These are phyloP conservation scores for Tetrahymena malaccensis DNA, from an alignment of 73 alveolate genomes.

Conservation along the genomic window DNA sequence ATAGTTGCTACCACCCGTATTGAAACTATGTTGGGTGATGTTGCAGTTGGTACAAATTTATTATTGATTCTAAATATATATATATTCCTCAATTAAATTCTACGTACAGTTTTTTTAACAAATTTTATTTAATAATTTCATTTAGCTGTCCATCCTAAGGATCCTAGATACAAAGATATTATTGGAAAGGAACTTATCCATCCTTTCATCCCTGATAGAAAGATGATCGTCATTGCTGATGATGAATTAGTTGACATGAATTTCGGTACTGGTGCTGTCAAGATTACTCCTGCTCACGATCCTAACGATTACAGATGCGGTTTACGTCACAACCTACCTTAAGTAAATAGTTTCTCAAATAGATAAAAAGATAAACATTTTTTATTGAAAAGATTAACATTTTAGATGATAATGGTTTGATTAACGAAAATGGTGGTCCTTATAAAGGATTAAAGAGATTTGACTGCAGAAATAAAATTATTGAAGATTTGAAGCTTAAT, in stretches of 20 bases:
- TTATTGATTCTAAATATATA: too few relatives aligned
- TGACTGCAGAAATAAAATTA: slow-evolving; percentile 83
- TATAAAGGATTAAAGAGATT: slow-evolving; percentile 92
- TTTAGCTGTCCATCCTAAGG: slow-evolving; percentile 97
- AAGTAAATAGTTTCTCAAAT: not conserved
- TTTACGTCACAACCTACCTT: slow-evolving; percentile 69
- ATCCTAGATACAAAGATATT: slow-evolving; percentile 86
- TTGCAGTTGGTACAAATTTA: slow-evolving; percentile 63
- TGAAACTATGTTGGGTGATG: slow-evolving; percentile 99
- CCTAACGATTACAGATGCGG: slow-evolving; percentile 98
- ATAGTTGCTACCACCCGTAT: slow-evolving; percentile 94
- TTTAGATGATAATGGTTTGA: slow-evolving; percentile 93
- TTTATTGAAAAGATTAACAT: slow-evolving; percentile 63
- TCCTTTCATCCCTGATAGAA: slow-evolving; percentile 94
- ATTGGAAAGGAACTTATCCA: slow-evolving; percentile 94
- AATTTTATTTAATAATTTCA: not conserved
- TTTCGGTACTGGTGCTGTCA: slow-evolving; percentile 99
- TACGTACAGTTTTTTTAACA: not conserved
- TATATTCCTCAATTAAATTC: too few relatives aligned
- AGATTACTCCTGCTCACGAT: slow-evolving; percentile 99
- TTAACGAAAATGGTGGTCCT: slow-evolving; percentile 93
- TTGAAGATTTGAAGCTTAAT: slow-evolving; percentile 73
- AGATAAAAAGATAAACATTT: not conserved
- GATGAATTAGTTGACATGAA: slow-evolving; percentile 86
- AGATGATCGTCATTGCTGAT: slow-evolving; percentile 85